phyloP scores from a whole-genome alignment of 805 yeast species.

The Ogataea naganishii region DNA sequence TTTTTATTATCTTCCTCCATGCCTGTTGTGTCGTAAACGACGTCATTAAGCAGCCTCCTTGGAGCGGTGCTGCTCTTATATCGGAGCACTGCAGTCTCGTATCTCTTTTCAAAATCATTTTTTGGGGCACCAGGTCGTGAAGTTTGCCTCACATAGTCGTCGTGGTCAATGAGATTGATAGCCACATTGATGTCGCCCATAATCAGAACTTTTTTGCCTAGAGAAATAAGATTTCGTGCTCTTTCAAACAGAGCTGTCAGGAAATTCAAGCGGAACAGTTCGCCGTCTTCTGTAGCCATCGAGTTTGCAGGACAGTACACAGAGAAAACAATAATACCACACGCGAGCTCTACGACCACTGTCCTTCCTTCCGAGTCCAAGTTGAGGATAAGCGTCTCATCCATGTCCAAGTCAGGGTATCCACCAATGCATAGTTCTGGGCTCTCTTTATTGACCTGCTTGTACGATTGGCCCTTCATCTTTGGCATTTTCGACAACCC shows the following conservation, averaged over 20 bases:
- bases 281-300: conserved; percentile 57
- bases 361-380: conserved; percentile 85
- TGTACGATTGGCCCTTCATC: conserved; percentile 4
- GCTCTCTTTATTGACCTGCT: conserved; percentile 1
- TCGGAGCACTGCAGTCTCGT: conserved; percentile 18
- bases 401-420: conserved; percentile 39
- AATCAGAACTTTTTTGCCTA: conserved; percentile 63
- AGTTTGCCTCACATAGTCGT: conserved; percentile 50
- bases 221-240: conserved; percentile 39
- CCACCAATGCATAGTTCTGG: conserved; percentile 53
- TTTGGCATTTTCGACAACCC: conserved; percentile 38
- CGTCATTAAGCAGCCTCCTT: conserved; percentile 37
- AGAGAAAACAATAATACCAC: conserved; percentile 50
- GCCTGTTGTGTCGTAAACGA: conserved; percentile 21
- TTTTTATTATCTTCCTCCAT: conserved; percentile 19
- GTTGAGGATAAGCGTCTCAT: conserved; percentile 14
- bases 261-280: conserved; percentile 47
- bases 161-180: conserved; percentile 74
- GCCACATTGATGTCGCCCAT: conserved; percentile 89
- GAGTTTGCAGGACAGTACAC: conserved; percentile 94
- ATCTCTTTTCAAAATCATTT: conserved; percentile 26
- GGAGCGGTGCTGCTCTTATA: conserved; percentile 33
- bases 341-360: conserved; percentile 63
- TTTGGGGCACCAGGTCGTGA: conserved; percentile 28
- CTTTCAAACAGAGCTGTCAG: conserved; percentile 53